These are phyloP conservation scores for Ganoderma resinaceum DNA, from an alignment of 1,284 basidiomycete species.

Conservation along the genomic window DNA sequence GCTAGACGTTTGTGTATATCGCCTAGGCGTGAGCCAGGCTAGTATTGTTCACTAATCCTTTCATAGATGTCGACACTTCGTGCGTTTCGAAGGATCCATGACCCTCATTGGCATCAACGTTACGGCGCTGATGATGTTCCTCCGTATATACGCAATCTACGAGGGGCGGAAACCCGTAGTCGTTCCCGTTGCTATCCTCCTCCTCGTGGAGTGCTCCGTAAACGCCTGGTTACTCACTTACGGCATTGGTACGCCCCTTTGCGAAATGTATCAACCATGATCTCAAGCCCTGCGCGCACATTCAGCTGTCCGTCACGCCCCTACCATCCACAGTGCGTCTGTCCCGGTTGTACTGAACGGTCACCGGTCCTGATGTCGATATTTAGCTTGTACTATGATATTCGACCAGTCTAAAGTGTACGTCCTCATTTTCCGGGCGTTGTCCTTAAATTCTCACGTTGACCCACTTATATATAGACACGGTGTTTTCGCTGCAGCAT, in stretches of 20 bases:
- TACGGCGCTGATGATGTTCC: conserved; percentile 63
- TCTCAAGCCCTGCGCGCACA: too few species aligned
- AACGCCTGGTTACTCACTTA: conserved; percentile 57
- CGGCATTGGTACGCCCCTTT: conserved; percentile 25
- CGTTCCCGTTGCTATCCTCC: conserved; percentile 43
- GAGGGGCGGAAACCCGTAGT: conserved; percentile 44
- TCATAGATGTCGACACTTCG: conserved; percentile 52
- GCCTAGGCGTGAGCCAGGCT: neutral
- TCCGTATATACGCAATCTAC: conserved; percentile 60
- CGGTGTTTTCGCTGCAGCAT: conserved; percentile 48
- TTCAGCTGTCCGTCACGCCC: neutral
- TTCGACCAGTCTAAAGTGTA: conserved; percentile 49
- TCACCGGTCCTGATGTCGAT: too few species aligned
- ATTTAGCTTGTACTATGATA: conserved; percentile 60
- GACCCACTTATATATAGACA: conserved; percentile 13
- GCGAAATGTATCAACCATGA: neutral
- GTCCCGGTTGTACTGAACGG: too few species aligned
- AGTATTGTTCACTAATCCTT: neutral
- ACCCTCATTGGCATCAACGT: conserved; percentile 56
- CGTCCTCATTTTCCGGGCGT: conserved; percentile 11
- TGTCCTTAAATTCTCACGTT: neutral
- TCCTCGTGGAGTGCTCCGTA: conserved; percentile 49
- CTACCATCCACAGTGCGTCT: neutral
- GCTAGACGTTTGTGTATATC: neutral
- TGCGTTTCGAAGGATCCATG: conserved; percentile 58